Evolutionary conservation across 1,284 basidiomycete genomes (phyloP), one percentile per base, ranked within the genome.

Genomic region (Boletus hoseneyae): DNA sequence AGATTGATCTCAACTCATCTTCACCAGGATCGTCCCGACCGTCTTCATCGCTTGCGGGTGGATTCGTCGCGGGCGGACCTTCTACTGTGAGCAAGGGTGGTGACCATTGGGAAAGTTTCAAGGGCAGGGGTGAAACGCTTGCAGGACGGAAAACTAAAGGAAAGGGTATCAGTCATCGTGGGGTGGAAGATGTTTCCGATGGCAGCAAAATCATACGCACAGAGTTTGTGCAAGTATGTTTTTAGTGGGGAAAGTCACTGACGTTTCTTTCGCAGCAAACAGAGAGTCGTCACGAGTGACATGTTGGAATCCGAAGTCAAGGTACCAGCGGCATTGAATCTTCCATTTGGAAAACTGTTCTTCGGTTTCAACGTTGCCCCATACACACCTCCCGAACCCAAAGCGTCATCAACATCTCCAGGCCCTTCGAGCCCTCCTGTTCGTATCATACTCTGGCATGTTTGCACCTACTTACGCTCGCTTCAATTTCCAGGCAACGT

Each of bases 291-390:
- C 45, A 93, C 93, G 0, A 92, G 89, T 50, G 87, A 86, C 48
- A 85, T 83, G 21, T 70, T 93, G 11, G 85, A 92, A 61, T 76
- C 79, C 6, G 87, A 89, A 34, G 78, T 76, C 47, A 87, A 89
- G 66, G 92, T 91, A 6, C 95, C 97, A 1, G 93, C 93, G 0
- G 86, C 93, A 1, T 77, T 99, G 42, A 88, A 90, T 58, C 74
- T 99, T 27, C 94, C 96, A 0, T 88, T 90, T 56, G 97, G 97
- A 18, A 90, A 95, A 60, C 75, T 97, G 21, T 97, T 97, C 76
- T 97, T 97, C 64, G 94, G 94, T 9, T 97, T 87, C 73, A 86
- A 87, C 49, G 79, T 90, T 42, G 71, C 83, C 3, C 73, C 85
- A 0, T 93, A 90, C 64, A 79, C 76, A 13, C 82, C 84, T 8